Base-by-base conservation (phyloP, 495 filamentous ascomycete genomes). In the Hypomontagnella monticulosa region DNA sequence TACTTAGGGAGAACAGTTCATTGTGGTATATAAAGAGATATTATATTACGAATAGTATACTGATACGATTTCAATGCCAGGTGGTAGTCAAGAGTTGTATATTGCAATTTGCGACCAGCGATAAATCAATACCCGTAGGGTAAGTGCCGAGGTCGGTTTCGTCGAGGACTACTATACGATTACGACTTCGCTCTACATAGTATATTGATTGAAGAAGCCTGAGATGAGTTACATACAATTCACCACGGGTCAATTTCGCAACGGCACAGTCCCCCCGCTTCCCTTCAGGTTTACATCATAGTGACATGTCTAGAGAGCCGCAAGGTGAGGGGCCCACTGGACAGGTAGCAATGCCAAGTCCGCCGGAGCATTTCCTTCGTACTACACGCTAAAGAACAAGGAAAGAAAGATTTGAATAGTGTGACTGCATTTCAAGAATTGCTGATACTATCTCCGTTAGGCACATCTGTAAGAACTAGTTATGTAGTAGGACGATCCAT, bases 261-360 rank as follows among this genome's bases (percentile, higher is more conserved):
- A n/a, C 47, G 34, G 15, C n/a, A 18, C 18, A 20, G 4, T 47
- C 20, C 55, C 46, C 54, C 54, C 47, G 30, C 47, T 34, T 53
- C 56, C 40, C 48, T 38, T 55, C 36, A 46, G 4, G 27, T 57
- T 67, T 50, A 62, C 60, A 69, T 64, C 54, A 60, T 69, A 60
- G 18, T 63, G 47, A 61, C 46, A 16, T 40, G 8, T 53, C 18
- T 34, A 33, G 30, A 57, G 50, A 67, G 58, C 58, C 64, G 48
- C 53, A 23, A n/a, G 42, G 41, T 41, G 54, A 60, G 54, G 60
- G 66, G 48, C 4, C 9, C 41, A 11, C 10, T 14, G n/a, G 15
- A 19, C 64, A 40, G 50, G 57, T 58, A 37, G 42, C 23, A 38
- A 14, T 30, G 47, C 36, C 15, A 10, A 57, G 43, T 40, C 47